Base-by-base conservation (phyloP, 768 basidiomycete genomes). In the Psilocybe cubensis region DNA sequence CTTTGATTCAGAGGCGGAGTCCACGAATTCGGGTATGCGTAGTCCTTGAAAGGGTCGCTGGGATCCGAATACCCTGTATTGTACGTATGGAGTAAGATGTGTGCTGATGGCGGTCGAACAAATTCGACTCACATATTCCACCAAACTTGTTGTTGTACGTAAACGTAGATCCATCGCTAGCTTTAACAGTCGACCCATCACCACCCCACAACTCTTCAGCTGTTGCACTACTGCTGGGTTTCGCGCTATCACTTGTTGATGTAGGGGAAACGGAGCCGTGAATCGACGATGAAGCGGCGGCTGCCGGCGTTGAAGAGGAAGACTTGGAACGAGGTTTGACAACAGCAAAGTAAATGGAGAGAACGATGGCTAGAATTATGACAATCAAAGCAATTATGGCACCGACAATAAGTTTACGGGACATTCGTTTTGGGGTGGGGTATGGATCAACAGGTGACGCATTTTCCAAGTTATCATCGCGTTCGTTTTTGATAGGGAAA, bases 121-220 rank as follows among this genome's bases (percentile, higher is more conserved):
- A n/a, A n/a, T n/a, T n/a, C n/a, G n/a, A n/a, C 85, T 81, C 69
- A 87, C 88, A 90, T 66, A 80, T 83, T 38, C 89, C 89, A 31
- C 86, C 92, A 67, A 92, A 90, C 20, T 80, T 73, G 71, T 95
- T 96, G 58, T 76, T 77, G 70, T 96, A 96, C 3, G 79, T 84
- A 71, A 94, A 90, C 1, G 80, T 85, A 1, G 83, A 73, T 1
- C 94, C 94, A 66, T 93, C 82, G 2, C 80, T 84, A 20, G 78
- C 76, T 8, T 79, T 83, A 50, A 94, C 73, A 3, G 76, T 76
- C 24, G 87, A 89, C 10, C 92, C 92, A 66, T 90, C 85, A n/a
- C 84, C 83, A 10, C 94, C 94, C 1, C 77, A 74, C 24, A 74
- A 76, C 1, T 69, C 62, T 25, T 48, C 49, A 23, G 59, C 54